phyloP scores from a whole-genome alignment of 495 filamentous ascomycete genomes.

The Podospora tetraspora region DNA sequence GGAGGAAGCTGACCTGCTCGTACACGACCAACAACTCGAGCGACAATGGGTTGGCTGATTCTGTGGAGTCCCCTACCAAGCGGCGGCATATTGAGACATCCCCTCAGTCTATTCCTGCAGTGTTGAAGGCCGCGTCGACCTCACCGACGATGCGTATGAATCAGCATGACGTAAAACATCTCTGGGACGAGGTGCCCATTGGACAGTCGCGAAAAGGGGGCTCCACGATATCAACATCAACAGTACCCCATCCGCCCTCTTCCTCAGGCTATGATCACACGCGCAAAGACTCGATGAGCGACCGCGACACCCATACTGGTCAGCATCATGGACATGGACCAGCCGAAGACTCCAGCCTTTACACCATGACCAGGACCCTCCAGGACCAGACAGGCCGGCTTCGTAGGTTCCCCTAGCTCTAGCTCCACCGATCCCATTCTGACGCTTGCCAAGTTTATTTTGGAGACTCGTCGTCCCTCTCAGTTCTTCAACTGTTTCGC shows the following conservation, averaged over 20 bases:
- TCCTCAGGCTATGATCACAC: slow-evolving; percentile 17
- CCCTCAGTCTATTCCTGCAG: slow-evolving; percentile 22
- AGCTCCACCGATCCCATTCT: neutral
- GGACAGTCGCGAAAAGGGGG: slow-evolving; percentile 12
- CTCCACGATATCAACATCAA: slow-evolving; percentile 21
- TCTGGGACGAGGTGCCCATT: slow-evolving; percentile 25
- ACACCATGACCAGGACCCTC: slow-evolving; percentile 54
- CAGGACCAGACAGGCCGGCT: slow-evolving; percentile 53
- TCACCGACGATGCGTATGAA: slow-evolving; percentile 11
- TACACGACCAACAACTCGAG: slow-evolving; percentile 38
- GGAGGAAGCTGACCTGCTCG: slow-evolving; percentile 50
- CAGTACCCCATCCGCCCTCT: slow-evolving; percentile 16
- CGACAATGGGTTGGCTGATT: slow-evolving; percentile 31
- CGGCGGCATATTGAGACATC: slow-evolving; percentile 40
- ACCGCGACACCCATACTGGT: slow-evolving; percentile 51
- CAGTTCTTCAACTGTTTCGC: slow-evolving; percentile 65
- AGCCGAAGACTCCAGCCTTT: slow-evolving; percentile 55
- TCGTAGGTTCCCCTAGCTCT: slow-evolving; percentile 37
- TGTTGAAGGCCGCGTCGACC: slow-evolving; percentile 18
- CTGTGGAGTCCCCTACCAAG: slow-evolving; percentile 41
- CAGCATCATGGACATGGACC: slow-evolving; percentile 40
- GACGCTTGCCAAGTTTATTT: slow-evolving; percentile 50
- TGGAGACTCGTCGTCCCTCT: slow-evolving; percentile 67
- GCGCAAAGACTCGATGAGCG: slow-evolving; percentile 24
- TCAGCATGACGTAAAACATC: slow-evolving; percentile 13